phyloP scores from a whole-genome alignment of 2,329 filamentous ascomycete species.

The Xylaria sp. region DNA sequence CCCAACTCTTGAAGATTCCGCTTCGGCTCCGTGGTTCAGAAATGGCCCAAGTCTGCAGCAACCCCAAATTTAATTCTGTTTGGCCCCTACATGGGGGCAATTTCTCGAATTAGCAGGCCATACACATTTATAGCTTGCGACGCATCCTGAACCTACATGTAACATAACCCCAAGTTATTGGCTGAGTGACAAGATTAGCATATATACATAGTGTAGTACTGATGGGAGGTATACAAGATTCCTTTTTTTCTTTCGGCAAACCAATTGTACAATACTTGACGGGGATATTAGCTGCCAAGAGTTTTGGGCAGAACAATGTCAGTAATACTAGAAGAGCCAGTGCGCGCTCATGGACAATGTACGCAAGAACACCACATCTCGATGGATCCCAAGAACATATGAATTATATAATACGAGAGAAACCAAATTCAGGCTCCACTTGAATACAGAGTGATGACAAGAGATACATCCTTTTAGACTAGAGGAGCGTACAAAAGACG shows the following conservation, averaged over 20 bases:
- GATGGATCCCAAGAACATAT: too few species aligned
- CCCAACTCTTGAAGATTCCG: slow-evolving; percentile 29
- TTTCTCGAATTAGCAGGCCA: neutral
- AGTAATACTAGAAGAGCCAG: neutral
- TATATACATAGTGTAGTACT: neutral
- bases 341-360: neutral
- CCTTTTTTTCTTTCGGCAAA: neutral
- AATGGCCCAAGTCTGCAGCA: neutral
- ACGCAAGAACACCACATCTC: neutral
- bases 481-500: neutral
- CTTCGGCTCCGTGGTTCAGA: slow-evolving; percentile 11
- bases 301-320: neutral
- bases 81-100: neutral
- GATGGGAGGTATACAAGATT: neutral
- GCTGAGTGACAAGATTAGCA: neutral
- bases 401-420: too few species aligned
- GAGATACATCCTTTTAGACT: neutral
- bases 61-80: neutral
- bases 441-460: neutral
- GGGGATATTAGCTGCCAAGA: neutral
- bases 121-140: neutral
- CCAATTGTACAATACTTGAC: neutral
- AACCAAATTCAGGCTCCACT: too few species aligned
- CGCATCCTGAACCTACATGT: neutral
- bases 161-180: neutral